phyloP scores from a whole-genome alignment of 768 basidiomycete species.

The Dacryopinax primogenitus region DNA sequence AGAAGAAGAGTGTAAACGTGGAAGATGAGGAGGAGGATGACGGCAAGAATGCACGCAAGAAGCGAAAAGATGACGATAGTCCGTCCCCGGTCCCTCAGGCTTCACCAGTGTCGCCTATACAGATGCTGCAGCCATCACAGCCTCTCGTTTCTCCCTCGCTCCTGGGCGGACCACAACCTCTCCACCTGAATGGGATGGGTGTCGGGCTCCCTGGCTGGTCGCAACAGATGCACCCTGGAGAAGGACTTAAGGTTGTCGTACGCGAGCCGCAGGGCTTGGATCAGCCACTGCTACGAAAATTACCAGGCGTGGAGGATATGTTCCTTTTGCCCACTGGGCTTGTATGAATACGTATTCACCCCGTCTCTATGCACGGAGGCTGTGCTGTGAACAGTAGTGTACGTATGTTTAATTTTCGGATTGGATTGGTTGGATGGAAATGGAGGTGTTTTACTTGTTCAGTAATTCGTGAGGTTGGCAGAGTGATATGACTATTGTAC shows the following conservation, averaged over 20 bases:
- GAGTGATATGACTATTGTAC: too few species aligned
- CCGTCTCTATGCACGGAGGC: background rate
- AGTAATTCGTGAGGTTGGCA: background rate
- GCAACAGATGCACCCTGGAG: conserved; percentile 5
- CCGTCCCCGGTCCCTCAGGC: background rate
- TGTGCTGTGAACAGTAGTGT: background rate
- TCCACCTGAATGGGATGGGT: background rate
- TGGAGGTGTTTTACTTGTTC: background rate
- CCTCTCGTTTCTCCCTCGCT: background rate
- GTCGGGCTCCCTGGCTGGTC: background rate
- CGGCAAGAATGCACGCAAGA: conserved; percentile 20
- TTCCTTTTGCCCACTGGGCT: background rate
- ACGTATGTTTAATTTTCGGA: background rate
- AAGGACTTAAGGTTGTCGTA: conserved; percentile 3
- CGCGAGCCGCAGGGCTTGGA: conserved; percentile 7
- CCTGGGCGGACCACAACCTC: conserved; percentile 1
- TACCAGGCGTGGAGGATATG: conserved; percentile 3
- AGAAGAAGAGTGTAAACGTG: conserved; percentile 22
- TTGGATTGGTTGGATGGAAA: background rate
- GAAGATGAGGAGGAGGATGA: conserved; percentile 42
- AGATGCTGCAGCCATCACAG: background rate
- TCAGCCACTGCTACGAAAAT: background rate
- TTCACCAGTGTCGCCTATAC: background rate
- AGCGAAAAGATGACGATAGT: conserved; percentile 17
- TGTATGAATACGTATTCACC: background rate